Evolutionary conservation across 129 eudicot genomes (phyloP).

Genomic region (Lactuca saligna): DNA sequence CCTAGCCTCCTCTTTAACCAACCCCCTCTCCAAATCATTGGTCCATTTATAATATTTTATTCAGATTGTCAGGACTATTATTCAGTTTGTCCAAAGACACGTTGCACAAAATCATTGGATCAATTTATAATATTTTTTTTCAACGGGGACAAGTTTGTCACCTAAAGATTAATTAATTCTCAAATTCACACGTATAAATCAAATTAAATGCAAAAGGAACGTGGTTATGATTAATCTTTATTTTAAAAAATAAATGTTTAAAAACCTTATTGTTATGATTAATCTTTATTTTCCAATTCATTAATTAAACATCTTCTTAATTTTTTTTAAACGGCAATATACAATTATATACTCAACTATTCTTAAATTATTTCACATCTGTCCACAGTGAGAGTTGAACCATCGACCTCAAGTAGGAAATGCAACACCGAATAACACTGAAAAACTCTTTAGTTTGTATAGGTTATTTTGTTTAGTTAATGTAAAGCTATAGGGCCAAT

Average conservation of each 20-base stretch:
- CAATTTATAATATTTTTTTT: neutral
- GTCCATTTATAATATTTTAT: neutral
- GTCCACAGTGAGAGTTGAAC: too few species aligned
- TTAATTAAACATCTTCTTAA: neutral
- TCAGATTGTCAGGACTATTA: neutral
- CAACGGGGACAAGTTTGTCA: slow-evolving; percentile 26
- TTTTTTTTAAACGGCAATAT: too few species aligned
- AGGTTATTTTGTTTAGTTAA: neutral
- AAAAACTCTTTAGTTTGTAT: too few species aligned
- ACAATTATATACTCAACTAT: too few species aligned
- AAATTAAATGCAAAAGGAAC: neutral
- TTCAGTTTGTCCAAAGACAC: slow-evolving; percentile 4
- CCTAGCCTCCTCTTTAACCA: neutral
- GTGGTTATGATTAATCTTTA: neutral
- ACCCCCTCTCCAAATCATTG: neutral
- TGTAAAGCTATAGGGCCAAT: neutral
- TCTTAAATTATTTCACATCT: too few species aligned
- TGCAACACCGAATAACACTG: too few species aligned
- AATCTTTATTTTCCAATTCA: neutral
- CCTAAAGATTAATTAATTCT: slow-evolving; percentile 13
- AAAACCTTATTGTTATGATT: neutral
- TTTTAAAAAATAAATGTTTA: neutral
- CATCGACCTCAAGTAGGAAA: too few species aligned
- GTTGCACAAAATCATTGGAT: slow-evolving; percentile 15
- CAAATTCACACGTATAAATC: neutral